phyloP scores from a whole-genome alignment of 129 eudicot species.

The Helianthus tuberosus region DNA sequence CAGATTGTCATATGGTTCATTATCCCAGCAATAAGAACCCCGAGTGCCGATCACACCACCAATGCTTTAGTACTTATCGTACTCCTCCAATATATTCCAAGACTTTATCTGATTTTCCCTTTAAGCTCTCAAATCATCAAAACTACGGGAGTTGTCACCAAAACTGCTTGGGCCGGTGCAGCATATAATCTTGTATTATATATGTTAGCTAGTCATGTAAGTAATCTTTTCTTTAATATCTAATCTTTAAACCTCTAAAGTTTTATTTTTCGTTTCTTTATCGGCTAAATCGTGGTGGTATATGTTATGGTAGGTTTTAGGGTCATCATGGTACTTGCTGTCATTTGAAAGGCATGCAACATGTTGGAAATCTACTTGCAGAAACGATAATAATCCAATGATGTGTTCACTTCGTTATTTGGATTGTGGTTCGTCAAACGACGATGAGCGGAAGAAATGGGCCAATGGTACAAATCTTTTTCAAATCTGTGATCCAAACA shows the following conservation, averaged over 20 bases:
- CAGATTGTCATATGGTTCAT: slow-evolving; percentile 95
- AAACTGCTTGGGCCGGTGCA: slow-evolving; percentile 98
- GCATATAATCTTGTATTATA: slow-evolving; percentile 85
- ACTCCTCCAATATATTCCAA: slow-evolving; percentile 74
- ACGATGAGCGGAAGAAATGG: slow-evolving; percentile 57
- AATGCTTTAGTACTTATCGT: slow-evolving; percentile 76
- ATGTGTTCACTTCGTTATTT: slow-evolving; percentile 58
- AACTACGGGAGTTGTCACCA: slow-evolving; percentile 87
- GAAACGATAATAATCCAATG: slow-evolving; percentile 28
- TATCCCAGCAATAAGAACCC: slow-evolving; percentile 76
- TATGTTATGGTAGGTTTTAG: slow-evolving; percentile 64
- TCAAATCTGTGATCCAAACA: slow-evolving; percentile 52
- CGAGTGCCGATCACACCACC: slow-evolving; percentile 71
- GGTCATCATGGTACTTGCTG: slow-evolving; percentile 88
- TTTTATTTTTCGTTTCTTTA: neutral
- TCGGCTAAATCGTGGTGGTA: slow-evolving; percentile 22
- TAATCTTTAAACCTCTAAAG: slow-evolving; percentile 2
- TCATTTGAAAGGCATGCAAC: slow-evolving; percentile 81
- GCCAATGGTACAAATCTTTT: slow-evolving; percentile 57
- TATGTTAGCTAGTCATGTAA: slow-evolving; percentile 94
- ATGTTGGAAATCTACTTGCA: slow-evolving; percentile 82
- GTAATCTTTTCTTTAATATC: slow-evolving; percentile 18
- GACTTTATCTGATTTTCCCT: slow-evolving; percentile 79
- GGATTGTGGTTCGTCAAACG: slow-evolving; percentile 64
- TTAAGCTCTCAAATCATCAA: slow-evolving; percentile 77